Percentiles rank a stretch among this genome's conserved stretches.
phyloP scores from a whole-genome alignment of 257 asterid species.

The Misopates orontium region DNA sequence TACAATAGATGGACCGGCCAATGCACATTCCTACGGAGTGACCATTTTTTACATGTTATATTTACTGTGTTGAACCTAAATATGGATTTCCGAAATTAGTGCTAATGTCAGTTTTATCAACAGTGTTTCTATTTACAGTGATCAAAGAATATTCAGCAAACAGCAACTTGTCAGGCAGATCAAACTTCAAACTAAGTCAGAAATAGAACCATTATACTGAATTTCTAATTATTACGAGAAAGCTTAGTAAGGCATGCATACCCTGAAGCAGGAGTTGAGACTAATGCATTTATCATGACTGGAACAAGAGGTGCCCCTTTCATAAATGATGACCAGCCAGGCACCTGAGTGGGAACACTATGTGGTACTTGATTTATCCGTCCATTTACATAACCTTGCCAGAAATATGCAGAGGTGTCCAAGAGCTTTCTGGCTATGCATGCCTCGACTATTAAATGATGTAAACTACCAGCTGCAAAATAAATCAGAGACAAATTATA shows the following conservation, averaged over 20 bases:
- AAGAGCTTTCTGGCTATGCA: constrained; percentile 86
- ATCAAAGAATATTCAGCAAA: background rate
- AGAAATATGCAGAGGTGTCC: constrained; percentile 88
- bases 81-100: background rate
- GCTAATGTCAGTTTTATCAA: background rate
- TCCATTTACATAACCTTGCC: constrained; percentile 86
- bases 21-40: constrained; percentile 7
- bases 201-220: background rate
- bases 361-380: constrained; percentile 67
- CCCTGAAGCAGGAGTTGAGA: constrained; percentile 89
- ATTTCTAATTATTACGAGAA: background rate
- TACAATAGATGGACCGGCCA: constrained; percentile 4
- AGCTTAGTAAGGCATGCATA: constrained; percentile 36
- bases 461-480: constrained; percentile 83
- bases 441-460: constrained; percentile 86
- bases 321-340: constrained; percentile 89
- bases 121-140: constrained; percentile 2
- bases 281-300: constrained; percentile 67
- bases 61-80: constrained; percentile 13
- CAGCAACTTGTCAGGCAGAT: background rate
- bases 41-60: constrained; percentile 7
- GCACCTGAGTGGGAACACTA: constrained; percentile 62
- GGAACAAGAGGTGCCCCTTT: constrained; percentile 77
- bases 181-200: constrained; percentile 5
- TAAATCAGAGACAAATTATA: constrained; percentile 13